phyloP scores from a whole-genome alignment of 345 rosid genomes.

The Kernera saxatilis region DNA sequence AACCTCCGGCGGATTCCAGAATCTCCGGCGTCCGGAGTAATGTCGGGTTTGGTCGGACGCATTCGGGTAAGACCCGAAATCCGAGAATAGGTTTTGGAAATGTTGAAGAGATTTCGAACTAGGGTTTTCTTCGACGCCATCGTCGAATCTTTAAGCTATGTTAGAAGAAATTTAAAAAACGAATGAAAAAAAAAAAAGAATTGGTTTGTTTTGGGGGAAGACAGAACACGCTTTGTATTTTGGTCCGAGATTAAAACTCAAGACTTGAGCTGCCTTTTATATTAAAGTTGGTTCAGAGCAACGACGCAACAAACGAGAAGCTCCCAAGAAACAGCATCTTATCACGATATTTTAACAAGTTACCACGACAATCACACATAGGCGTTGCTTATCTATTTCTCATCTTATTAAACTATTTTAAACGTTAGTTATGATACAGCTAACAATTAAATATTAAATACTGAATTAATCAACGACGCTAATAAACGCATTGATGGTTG shows the following conservation, averaged over 20 bases:
- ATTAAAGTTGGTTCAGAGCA: conserved; percentile 8
- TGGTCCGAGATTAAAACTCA: conserved; percentile 18
- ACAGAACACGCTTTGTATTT: conserved; percentile 3
- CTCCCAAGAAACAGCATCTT: conserved; percentile 25
- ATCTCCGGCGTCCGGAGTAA: conserved; percentile 63
- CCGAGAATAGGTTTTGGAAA: conserved; percentile 47
- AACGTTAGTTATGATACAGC: conserved; percentile 8
- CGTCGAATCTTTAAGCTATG: not conserved
- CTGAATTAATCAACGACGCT: not conserved
- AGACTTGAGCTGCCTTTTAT: conserved; percentile 16
- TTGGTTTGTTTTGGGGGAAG: not conserved
- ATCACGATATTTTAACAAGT: conserved; percentile 15
- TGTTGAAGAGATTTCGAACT: conserved; percentile 52
- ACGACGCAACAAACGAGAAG: conserved; percentile 19
- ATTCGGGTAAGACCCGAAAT: conserved; percentile 31
- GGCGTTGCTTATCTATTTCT: conserved; percentile 13
- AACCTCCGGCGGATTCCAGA: conserved; percentile 53
- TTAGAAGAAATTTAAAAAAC: not conserved
- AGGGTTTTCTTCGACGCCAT: conserved; percentile 76
- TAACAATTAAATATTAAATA: not conserved
- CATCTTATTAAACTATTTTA: not conserved
- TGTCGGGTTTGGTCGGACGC: conserved; percentile 31
- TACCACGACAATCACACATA: conserved; percentile 19
- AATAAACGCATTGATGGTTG: not conserved
- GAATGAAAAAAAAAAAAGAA: not conserved